These are phyloP conservation scores for Sporothrix pallida DNA, from an alignment of 2,329 filamentous ascomycete species.

Conservation along the genomic window DNA sequence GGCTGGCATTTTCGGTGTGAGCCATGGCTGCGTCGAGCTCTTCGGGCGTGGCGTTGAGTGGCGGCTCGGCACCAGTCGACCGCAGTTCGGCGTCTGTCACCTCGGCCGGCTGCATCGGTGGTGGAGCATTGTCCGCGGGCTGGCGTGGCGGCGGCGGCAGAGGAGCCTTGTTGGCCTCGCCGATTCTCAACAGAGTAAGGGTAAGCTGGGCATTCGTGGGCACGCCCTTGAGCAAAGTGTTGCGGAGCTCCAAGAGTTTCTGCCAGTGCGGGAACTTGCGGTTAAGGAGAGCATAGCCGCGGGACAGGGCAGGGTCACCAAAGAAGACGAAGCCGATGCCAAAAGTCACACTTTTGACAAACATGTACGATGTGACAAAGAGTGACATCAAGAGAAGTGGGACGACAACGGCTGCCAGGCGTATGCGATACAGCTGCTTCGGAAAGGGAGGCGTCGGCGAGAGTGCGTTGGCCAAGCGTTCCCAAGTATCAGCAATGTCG, in stretches of 20 bases:
- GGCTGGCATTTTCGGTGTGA: constrained; percentile 47
- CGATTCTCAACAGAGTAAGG: constrained; percentile 78
- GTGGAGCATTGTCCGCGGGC: constrained; percentile 43
- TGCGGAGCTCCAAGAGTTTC: constrained; percentile 73
- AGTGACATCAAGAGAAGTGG: neutral
- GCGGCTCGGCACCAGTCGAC: constrained; percentile 50
- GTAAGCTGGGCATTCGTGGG: constrained; percentile 87
- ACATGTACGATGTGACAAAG: neutral
- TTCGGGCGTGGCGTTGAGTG: constrained; percentile 64
- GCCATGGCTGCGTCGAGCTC: constrained; percentile 70
- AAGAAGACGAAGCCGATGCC: neutral
- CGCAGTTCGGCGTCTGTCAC: constrained; percentile 57
- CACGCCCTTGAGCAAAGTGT: constrained; percentile 74
- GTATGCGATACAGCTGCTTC: constrained; percentile 56
- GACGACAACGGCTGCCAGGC: constrained; percentile 46
- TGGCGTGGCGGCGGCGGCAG: constrained; percentile 68
- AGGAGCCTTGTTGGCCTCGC: constrained; percentile 72
- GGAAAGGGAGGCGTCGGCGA: constrained; percentile 70
- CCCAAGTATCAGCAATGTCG: constrained; percentile 58
- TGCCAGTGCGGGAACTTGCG: constrained; percentile 71
- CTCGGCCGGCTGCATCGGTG: constrained; percentile 46
- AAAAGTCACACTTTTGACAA: constrained; percentile 1
- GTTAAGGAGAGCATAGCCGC: constrained; percentile 59
- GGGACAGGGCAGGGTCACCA: constrained; percentile 1
- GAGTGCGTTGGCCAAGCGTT: constrained; percentile 47